These are phyloP conservation scores for Plasmodiophora brassicae DNA, from an alignment of 208 protist genomes.

Conservation along the genomic window DNA sequence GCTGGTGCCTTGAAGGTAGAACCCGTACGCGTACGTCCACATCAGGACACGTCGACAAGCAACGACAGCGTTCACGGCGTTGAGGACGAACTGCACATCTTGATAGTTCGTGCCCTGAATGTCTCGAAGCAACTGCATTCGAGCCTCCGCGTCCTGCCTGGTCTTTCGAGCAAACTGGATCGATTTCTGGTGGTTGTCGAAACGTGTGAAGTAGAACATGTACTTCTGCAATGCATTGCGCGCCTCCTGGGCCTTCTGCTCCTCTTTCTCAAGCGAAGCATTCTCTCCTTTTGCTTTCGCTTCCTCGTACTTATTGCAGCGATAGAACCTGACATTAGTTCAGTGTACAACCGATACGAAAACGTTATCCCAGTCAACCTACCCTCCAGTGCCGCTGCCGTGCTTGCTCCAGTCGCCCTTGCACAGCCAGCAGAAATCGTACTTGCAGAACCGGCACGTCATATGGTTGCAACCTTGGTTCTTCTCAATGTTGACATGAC, in stretches of 20 bases:
- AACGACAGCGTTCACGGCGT: constrained; percentile 25
- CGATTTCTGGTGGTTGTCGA: constrained; percentile 27
- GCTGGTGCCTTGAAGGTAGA: not conserved
- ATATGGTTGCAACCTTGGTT: constrained; percentile 59
- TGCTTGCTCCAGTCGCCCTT: constrained; percentile 32
- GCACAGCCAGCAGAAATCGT: constrained; percentile 56
- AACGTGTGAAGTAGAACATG: constrained; percentile 28
- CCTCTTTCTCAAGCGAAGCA: not conserved
- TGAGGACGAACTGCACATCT: constrained; percentile 28
- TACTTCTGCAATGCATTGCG: constrained; percentile 10
- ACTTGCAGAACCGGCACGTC: constrained; percentile 47
- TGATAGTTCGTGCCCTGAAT: constrained; percentile 18
- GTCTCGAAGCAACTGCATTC: constrained; percentile 23
- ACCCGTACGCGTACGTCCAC: constrained; percentile 13
- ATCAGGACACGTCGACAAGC: constrained; percentile 26
- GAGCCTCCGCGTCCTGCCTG: not conserved
- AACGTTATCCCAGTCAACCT: too few relatives aligned
- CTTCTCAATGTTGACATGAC: constrained; percentile 54
- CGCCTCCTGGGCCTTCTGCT: constrained; percentile 7
- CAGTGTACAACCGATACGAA: too few relatives aligned
- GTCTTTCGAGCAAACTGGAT: constrained; percentile 19
- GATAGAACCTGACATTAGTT: not conserved
- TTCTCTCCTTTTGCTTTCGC: not conserved
- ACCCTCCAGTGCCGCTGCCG: constrained; percentile 21
- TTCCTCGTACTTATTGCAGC: constrained; percentile 21